These are phyloP conservation scores for Torulaspora maleeae DNA, from an alignment of 805 yeast genomes.

Conservation along the genomic window DNA sequence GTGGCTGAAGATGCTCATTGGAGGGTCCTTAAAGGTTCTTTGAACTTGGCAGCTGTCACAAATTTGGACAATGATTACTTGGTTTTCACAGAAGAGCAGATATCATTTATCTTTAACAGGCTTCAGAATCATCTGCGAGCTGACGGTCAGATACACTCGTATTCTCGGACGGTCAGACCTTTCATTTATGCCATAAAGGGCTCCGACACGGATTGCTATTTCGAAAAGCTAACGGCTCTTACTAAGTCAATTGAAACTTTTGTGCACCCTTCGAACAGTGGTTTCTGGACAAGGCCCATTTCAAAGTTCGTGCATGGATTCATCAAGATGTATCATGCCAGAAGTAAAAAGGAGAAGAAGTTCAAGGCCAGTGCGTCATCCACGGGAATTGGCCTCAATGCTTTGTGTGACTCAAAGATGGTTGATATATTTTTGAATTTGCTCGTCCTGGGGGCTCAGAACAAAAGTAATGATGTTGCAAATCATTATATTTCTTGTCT, in stretches of 20 bases:
- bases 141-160: constrained; percentile 39
- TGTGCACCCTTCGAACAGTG: constrained; percentile 89
- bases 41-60: background rate
- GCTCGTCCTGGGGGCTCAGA: constrained; percentile 68
- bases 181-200: constrained; percentile 59
- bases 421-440: constrained; percentile 45
- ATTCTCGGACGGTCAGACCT: constrained; percentile 45
- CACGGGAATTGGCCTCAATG: constrained; percentile 26
- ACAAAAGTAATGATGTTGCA: constrained; percentile 55
- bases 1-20: constrained; percentile 48
- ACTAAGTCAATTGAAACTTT: constrained; percentile 72
- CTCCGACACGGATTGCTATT: constrained; percentile 40
- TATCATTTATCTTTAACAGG: constrained; percentile 54
- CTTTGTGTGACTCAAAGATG: constrained; percentile 34
- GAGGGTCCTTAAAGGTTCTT: constrained; percentile 18
- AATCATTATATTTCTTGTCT: constrained; percentile 56
- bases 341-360: constrained; percentile 47
- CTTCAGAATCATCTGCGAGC: constrained; percentile 40
- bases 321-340: constrained; percentile 54
- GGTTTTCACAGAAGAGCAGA: constrained; percentile 57
- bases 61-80: constrained; percentile 47
- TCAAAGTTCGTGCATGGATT: constrained; percentile 61
- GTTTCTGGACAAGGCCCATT: constrained; percentile 75
- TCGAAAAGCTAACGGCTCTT: constrained; percentile 50
- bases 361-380: constrained; percentile 21